These are phyloP conservation scores for Cyberlindnera euphorbiiphila DNA, from an alignment of 805 yeast genomes.

Conservation along the genomic window DNA sequence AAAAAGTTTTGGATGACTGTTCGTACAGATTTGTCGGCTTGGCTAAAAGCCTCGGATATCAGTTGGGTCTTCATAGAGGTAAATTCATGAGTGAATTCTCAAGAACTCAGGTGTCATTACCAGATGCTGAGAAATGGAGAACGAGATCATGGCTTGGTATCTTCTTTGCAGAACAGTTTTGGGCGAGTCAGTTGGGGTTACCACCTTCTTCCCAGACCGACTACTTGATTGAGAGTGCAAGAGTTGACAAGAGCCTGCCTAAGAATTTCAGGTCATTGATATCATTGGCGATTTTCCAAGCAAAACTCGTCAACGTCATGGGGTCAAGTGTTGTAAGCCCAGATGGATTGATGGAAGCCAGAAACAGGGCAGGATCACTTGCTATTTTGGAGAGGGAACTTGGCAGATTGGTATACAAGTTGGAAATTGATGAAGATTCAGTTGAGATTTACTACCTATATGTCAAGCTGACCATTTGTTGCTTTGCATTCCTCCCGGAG, in stretches of 20 bases:
- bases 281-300: conserved; percentile 74
- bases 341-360: conserved; percentile 84
- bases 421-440: conserved; percentile 61
- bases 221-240: conserved; percentile 73
- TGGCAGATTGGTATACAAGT: conserved; percentile 61
- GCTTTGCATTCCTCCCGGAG: conserved; percentile 88
- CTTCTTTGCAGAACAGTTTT: conserved; percentile 82
- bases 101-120: conserved; percentile 81
- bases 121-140: conserved; percentile 92
- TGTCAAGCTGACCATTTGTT: conserved; percentile 75
- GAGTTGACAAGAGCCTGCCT: conserved; percentile 61
- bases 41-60: conserved; percentile 80
- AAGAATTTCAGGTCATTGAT: conserved; percentile 67
- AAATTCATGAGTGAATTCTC: conserved; percentile 88
- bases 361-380: conserved; percentile 74
- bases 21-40: conserved; percentile 84
- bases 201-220: conserved; percentile 87
- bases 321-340: conserved; percentile 82
- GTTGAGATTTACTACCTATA: conserved; percentile 78
- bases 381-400: conserved; percentile 76
- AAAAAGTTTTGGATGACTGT: conserved; percentile 87
- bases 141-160: conserved; percentile 90
- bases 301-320: conserved; percentile 78
- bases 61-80: conserved; percentile 87
- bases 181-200: conserved; percentile 83